Percentiles rank a stretch among this genome's conserved stretches.
These are phyloP conservation scores for Hondaea fermentalgiana DNA, from an alignment of 108 stramenopile species.

Conservation along the genomic window DNA sequence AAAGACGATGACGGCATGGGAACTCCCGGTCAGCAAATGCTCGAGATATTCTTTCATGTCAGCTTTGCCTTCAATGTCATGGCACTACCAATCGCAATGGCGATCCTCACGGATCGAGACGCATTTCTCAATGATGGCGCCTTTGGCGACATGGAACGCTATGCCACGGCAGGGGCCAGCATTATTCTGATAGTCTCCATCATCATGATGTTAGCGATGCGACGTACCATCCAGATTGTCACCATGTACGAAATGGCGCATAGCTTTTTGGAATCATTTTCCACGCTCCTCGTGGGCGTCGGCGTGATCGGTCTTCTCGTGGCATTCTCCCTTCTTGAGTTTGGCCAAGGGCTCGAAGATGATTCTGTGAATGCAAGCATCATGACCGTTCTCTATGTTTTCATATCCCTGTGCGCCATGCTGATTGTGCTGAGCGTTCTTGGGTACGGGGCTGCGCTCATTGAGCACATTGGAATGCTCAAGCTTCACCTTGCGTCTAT, in stretches of 20 bases:
- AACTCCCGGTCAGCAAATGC: neutral
- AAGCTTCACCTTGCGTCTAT: neutral
- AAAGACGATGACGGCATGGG: slow-evolving; percentile 5
- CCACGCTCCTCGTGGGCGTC: neutral
- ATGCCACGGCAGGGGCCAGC: neutral
- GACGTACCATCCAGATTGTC: neutral
- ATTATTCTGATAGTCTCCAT: neutral
- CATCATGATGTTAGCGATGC: neutral
- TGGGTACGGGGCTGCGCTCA: neutral
- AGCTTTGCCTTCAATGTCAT: neutral
- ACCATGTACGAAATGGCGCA: neutral
- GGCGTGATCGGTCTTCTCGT: neutral
- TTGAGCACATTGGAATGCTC: neutral
- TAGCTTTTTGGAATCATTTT: neutral
- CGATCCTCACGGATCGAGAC: neutral
- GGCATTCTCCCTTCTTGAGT: neutral
- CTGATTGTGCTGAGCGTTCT: neutral
- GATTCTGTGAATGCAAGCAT: neutral
- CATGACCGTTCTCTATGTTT: neutral
- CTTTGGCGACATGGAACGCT: neutral
- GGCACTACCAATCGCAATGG: neutral
- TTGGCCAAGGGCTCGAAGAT: neutral
- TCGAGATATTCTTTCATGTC: neutral
- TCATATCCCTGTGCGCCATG: neutral
- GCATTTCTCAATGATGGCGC: neutral